Percentiles rank a stretch among this genome's conserved stretches.
Conservation (phyloP, 1,284 basidiomycete genomes). For the Microbotryomycetes sp. region DNA sequence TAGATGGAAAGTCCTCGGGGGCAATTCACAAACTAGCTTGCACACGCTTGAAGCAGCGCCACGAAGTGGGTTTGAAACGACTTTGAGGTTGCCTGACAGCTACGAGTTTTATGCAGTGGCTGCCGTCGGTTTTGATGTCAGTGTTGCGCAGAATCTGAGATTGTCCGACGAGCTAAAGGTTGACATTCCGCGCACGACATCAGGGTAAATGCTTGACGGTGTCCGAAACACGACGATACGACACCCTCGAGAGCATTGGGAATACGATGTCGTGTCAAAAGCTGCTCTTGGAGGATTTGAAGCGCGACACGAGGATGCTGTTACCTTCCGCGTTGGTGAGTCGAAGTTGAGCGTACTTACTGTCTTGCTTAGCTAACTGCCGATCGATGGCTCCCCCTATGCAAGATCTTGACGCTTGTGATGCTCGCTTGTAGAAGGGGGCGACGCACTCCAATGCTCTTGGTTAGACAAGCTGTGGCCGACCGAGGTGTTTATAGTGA, state of each 20-base stretch:
- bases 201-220: background rate
- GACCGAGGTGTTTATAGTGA: background rate
- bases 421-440: background rate
- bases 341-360: too few species aligned
- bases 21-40: background rate
- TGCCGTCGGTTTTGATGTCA: slow-evolving; percentile 2
- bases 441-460: background rate
- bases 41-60: background rate
- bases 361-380: too few species aligned
- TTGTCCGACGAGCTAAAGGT: background rate
- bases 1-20: slow-evolving; percentile 19
- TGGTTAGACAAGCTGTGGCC: background rate
- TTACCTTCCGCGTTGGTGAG: background rate
- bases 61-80: slow-evolving; percentile 14
- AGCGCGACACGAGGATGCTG: background rate
- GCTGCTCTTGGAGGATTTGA: background rate
- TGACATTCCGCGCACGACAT: background rate
- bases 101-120: slow-evolving; percentile 1
- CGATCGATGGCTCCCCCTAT: too few species aligned
- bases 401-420: too few species aligned
- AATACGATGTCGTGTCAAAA: background rate
- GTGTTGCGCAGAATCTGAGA: too few species aligned
- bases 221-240: background rate
- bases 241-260: background rate
- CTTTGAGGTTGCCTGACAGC: background rate